These are phyloP conservation scores for Pseudogymnoascus sp. DNA, from an alignment of 2,329 filamentous ascomycete genomes.

Conservation along the genomic window DNA sequence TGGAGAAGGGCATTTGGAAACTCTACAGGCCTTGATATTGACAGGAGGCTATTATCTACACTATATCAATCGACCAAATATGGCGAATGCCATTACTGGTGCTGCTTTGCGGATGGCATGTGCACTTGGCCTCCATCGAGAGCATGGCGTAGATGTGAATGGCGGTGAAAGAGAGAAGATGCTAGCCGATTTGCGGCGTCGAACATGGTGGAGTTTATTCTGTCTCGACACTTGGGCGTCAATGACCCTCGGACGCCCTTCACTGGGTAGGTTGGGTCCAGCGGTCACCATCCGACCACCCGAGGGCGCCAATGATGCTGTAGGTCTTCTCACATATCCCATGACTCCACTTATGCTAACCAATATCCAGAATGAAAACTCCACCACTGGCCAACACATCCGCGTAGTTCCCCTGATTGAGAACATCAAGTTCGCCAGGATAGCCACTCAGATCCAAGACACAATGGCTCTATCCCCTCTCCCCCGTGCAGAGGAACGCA, in stretches of 20 bases:
- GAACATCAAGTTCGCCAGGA: constrained; percentile 73
- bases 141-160: constrained; percentile 38
- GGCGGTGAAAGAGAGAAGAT: constrained; percentile 19
- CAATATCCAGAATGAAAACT: constrained; percentile 21
- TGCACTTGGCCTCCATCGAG: constrained; percentile 64
- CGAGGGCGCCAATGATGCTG: constrained; percentile 33
- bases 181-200: constrained; percentile 54
- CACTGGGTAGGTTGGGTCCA: constrained; percentile 59
- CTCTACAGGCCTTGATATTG: constrained; percentile 62
- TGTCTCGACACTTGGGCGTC: constrained; percentile 69
- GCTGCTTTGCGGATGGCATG: constrained; percentile 69
- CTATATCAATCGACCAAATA: constrained; percentile 70
- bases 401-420: constrained; percentile 66
- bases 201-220: constrained; percentile 71
- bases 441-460: constrained; percentile 72
- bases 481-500: constrained; percentile 59
- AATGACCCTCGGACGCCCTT: constrained; percentile 64
- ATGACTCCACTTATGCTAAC: background rate
- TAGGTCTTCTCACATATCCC: constrained; percentile 17
- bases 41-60: constrained; percentile 73
- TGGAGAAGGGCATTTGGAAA: constrained; percentile 66
- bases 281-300: constrained; percentile 62
- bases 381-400: constrained; percentile 52
- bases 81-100: constrained; percentile 67
- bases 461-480: constrained; percentile 63